These are phyloP conservation scores for Termitomyces sp. DNA, from an alignment of 768 basidiomycete species.

Conservation along the genomic window DNA sequence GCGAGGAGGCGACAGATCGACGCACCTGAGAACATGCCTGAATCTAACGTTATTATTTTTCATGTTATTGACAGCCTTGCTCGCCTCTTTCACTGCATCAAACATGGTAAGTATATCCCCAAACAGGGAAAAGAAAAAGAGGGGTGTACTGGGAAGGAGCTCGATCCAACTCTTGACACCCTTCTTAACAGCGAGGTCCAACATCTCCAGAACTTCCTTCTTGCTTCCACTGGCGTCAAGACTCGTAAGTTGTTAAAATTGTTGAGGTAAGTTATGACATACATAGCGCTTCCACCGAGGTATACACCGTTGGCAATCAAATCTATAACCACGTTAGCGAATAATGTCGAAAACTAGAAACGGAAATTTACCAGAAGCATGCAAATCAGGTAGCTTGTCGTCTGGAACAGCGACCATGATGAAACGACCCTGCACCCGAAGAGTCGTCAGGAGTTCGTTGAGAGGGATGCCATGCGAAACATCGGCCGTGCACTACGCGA, in stretches of 20 bases:
- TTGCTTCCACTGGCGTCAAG: not conserved
- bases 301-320: not conserved
- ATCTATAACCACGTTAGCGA: not conserved
- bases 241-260: not conserved
- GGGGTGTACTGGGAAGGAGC: constrained; percentile 35
- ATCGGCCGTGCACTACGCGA: constrained; percentile 25
- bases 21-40: constrained; percentile 44
- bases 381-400: constrained; percentile 36
- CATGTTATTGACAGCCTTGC: constrained; percentile 44
- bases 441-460: constrained; percentile 34
- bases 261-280: not conserved
- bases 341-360: not conserved
- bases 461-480: constrained; percentile 27
- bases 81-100: constrained; percentile 37
- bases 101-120: not conserved
- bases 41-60: constrained; percentile 49
- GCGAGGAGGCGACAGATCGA: not conserved
- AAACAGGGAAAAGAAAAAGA: not conserved
- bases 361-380: constrained; percentile 18
- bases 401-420: constrained; percentile 58
- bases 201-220: constrained; percentile 46
- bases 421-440: constrained; percentile 51
- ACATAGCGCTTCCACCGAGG: not conserved
- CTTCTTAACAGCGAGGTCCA: constrained; percentile 54
- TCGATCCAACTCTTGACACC: constrained; percentile 46